Evolutionary conservation across 345 rosid genomes (phyloP).

Genomic region (Clausena lansium): DNA sequence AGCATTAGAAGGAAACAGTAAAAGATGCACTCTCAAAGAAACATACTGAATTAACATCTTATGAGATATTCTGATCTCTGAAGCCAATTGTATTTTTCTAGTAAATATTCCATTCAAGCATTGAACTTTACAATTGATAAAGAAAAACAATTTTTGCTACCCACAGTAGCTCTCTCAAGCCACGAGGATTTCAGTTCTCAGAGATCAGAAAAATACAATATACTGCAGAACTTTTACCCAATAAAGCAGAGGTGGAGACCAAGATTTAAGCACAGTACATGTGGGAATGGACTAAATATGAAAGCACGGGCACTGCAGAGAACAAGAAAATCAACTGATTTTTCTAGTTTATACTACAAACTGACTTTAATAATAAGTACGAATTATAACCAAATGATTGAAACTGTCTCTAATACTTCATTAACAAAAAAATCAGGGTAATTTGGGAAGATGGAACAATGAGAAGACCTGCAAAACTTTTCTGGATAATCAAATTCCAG

Average conservation of each 20-base stretch:
- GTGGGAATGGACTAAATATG: neutral
- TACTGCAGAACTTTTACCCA: no score
- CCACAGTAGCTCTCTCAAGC: neutral
- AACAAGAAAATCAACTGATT: neutral
- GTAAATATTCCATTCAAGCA: neutral
- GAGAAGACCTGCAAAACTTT: slow-evolving; percentile 1
- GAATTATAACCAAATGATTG: neutral
- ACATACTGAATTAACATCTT: neutral
- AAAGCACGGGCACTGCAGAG: no score
- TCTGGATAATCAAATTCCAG: neutral
- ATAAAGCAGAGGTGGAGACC: neutral
- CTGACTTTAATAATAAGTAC: neutral
- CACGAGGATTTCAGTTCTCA: neutral
- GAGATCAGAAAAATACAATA: neutral
- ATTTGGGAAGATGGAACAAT: neutral
- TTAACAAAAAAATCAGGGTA: neutral
- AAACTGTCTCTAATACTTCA: neutral
- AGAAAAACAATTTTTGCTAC: neutral
- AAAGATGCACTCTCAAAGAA: slow-evolving; percentile 11
- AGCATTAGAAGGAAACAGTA: slow-evolving; percentile 8
- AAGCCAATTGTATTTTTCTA: neutral
- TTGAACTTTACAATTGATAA: neutral
- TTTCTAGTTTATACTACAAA: neutral
- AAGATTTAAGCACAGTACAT: neutral
- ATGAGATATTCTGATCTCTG: neutral